These are phyloP conservation scores for Calvatia gigantea DNA, from an alignment of 768 basidiomycete genomes.

Conservation along the genomic window DNA sequence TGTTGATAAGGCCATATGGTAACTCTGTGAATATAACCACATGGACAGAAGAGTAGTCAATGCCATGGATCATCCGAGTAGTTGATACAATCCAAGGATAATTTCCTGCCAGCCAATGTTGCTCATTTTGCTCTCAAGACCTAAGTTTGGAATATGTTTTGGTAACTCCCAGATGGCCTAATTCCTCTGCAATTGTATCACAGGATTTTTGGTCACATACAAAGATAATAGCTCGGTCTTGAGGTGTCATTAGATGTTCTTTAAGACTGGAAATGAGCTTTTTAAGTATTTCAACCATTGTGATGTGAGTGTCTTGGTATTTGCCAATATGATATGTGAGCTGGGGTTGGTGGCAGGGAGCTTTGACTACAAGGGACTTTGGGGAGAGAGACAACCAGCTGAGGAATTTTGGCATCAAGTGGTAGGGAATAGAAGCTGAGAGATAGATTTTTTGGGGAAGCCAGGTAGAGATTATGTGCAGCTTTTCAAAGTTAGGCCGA, in stretches of 20 bases:
- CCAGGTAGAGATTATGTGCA: constrained; percentile 5
- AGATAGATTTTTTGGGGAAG: constrained; percentile 16
- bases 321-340: constrained; percentile 15
- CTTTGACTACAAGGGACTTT: constrained; percentile 10
- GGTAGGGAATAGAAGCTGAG: constrained; percentile 18
- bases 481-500: constrained; percentile 1
- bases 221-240: background rate
- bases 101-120: constrained; percentile 3
- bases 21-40: constrained; percentile 15
- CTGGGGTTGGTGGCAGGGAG: constrained; percentile 13
- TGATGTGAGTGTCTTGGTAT: background rate
- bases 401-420: constrained; percentile 5
- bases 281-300: background rate
- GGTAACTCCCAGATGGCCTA: background rate
- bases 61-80: constrained; percentile 20
- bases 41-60: constrained; percentile 17
- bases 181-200: background rate
- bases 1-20: constrained; percentile 18
- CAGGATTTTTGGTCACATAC: background rate
- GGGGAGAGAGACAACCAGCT: background rate
- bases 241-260: background rate
- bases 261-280: background rate
- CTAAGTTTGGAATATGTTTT: constrained; percentile 9
- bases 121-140: constrained; percentile 3
- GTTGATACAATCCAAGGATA: constrained; percentile 20